Evolutionary conservation across 192 early-diverging fungal species (phyloP).

Genomic region (Umbelopsis vinacea): DNA sequence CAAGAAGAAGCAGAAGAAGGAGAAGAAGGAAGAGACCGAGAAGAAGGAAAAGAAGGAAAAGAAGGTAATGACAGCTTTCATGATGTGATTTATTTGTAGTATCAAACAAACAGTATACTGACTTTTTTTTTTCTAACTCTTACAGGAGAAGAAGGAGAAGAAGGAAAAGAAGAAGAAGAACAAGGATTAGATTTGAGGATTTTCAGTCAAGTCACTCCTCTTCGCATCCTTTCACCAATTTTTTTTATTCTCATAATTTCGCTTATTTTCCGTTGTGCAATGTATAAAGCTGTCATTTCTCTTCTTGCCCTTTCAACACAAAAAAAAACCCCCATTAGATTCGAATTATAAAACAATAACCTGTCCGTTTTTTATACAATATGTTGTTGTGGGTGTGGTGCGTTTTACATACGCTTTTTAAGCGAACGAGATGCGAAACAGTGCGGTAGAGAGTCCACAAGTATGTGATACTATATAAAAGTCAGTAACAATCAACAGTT

Average conservation of each 20-base stretch:
- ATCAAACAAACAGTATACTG: not conserved
- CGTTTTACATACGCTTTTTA: too few species aligned
- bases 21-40: slow-evolving; percentile 55
- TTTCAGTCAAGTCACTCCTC: not conserved
- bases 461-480: too few species aligned
- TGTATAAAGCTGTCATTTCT: slow-evolving; percentile 25
- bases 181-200: slow-evolving; percentile 41
- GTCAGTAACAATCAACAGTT: too few species aligned
- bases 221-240: slow-evolving; percentile 7
- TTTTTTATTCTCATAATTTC: slow-evolving; percentile 23
- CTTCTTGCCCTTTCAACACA: slow-evolving; percentile 10
- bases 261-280: slow-evolving; percentile 15
- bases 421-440: too few species aligned
- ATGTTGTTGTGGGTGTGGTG: too few species aligned
- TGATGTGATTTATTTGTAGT: slow-evolving; percentile 45
- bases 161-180: slow-evolving; percentile 61
- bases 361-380: slow-evolving; percentile 10
- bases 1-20: slow-evolving; percentile 59
- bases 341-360: slow-evolving; percentile 21
- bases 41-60: slow-evolving; percentile 59
- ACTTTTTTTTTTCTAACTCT: slow-evolving; percentile 29
- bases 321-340: slow-evolving; percentile 2
- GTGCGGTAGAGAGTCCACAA: too few species aligned
- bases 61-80: slow-evolving; percentile 47
- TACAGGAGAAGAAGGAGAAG: slow-evolving; percentile 66